These are phyloP conservation scores for Vaccinium darrowii DNA, from an alignment of 148 eudicot genomes.

Conservation along the genomic window DNA sequence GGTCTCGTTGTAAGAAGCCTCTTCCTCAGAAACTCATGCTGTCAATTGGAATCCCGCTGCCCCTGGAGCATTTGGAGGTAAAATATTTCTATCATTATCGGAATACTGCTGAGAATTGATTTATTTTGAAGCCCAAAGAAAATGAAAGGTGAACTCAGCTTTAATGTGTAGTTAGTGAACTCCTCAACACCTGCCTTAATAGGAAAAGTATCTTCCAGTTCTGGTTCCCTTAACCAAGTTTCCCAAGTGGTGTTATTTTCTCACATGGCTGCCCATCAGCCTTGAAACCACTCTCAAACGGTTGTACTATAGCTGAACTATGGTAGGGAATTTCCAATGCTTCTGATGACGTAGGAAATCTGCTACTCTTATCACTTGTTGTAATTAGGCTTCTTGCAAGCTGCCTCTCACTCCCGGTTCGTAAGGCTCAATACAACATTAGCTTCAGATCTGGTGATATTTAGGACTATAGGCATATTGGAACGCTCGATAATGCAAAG, in stretches of 20 bases:
- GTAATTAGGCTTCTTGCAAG: background rate
- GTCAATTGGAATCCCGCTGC: conserved; percentile 79
- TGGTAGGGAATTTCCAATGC: background rate
- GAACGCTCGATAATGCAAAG: background rate
- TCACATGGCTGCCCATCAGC: background rate
- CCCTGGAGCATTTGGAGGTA: conserved; percentile 88
- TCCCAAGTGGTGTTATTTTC: background rate
- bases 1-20: conserved; percentile 85
- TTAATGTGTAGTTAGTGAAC: background rate
- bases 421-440: background rate
- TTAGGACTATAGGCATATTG: background rate
- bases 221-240: conserved; percentile 6
- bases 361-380: background rate
- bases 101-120: background rate
- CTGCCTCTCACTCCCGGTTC: background rate
- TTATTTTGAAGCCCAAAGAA: background rate
- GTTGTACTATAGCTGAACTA: background rate
- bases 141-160: background rate
- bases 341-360: too few species aligned
- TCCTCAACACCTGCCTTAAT: background rate
- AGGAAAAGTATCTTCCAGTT: background rate
- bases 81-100: conserved; percentile 8
- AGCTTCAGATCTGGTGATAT: background rate
- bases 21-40: conserved; percentile 76
- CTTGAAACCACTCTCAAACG: background rate